phyloP scores from a whole-genome alignment of 2,329 filamentous ascomycete species.

The Acephala macrosclerotiorum region DNA sequence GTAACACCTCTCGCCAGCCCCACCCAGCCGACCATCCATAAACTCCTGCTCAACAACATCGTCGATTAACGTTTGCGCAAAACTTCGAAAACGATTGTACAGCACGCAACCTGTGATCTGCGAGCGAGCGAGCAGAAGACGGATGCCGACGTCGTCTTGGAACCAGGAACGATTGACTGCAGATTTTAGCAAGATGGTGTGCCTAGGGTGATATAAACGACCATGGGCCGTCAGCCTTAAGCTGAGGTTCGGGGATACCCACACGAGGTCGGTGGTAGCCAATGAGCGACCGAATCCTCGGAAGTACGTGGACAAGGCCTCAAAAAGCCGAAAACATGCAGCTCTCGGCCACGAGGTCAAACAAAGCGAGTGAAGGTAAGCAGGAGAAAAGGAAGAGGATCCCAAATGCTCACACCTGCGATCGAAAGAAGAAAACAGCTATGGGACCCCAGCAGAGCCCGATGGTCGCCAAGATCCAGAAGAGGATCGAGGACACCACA shows the following conservation, averaged over 20 bases:
- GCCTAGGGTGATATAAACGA: slow-evolving; percentile 33
- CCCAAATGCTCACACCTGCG: slow-evolving; percentile 15
- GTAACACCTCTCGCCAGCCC: slow-evolving; percentile 30
- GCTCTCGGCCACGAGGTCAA: slow-evolving; percentile 25
- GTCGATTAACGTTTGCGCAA: slow-evolving; percentile 14
- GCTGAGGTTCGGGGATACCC: slow-evolving; percentile 29
- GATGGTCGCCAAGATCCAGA: slow-evolving; percentile 4
- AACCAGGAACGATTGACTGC: slow-evolving; percentile 34
- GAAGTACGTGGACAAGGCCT: slow-evolving; percentile 19
- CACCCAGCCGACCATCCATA: slow-evolving; percentile 31
- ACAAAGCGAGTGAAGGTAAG: slow-evolving; percentile 18
- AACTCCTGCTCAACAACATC: slow-evolving; percentile 31
- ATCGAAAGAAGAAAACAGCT: slow-evolving; percentile 40
- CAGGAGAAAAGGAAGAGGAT: slow-evolving; percentile 13
- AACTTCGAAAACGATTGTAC: slow-evolving; percentile 36
- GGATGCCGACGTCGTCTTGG: slow-evolving; percentile 29
- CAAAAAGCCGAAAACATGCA: slow-evolving; percentile 31
- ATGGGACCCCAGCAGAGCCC: slow-evolving; percentile 32
- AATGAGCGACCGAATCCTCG: slow-evolving; percentile 23
- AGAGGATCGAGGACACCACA: slow-evolving; percentile 14
- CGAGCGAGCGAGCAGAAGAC: slow-evolving; percentile 38
- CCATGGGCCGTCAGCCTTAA: slow-evolving; percentile 28
- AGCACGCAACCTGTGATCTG: slow-evolving; percentile 34
- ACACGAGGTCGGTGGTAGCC: slow-evolving; percentile 20
- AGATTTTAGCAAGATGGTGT: slow-evolving; percentile 27